phyloP scores from a whole-genome alignment of 2,329 filamentous ascomycete genomes.

The Phialocephala subalpina region DNA sequence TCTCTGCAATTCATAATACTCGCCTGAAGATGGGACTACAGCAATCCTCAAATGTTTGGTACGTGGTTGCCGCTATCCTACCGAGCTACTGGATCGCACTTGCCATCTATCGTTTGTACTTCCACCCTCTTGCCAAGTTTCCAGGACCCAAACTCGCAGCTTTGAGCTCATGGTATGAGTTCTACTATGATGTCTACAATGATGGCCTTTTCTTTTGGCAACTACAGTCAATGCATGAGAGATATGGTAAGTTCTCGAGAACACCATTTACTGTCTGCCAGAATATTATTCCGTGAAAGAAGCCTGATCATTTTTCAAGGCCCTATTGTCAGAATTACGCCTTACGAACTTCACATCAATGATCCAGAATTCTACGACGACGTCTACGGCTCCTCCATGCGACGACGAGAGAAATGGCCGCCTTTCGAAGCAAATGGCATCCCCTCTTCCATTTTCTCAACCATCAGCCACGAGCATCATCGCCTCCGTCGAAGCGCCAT shows the following conservation, averaged over 20 bases:
- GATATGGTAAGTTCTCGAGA: background rate
- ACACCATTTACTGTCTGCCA: background rate
- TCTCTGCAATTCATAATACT: too few species aligned
- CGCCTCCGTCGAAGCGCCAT: constrained; percentile 26
- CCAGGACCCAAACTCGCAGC: background rate
- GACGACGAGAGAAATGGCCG: background rate
- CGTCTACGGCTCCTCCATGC: constrained; percentile 27
- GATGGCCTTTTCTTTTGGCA: background rate
- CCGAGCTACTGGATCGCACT: too few species aligned
- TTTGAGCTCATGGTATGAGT: background rate
- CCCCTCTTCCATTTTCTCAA: background rate
- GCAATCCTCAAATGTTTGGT: too few species aligned
- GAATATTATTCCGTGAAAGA: background rate
- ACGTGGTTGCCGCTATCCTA: too few species aligned
- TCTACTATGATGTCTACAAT: background rate
- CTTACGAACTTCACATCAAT: constrained; percentile 41
- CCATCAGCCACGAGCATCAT: constrained; percentile 28
- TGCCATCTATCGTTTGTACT: background rate
- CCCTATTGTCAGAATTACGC: constrained; percentile 39
- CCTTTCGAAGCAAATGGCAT: background rate
- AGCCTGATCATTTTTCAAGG: constrained; percentile 26
- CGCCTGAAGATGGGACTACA: too few species aligned
- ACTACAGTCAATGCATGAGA: background rate
- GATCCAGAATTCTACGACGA: constrained; percentile 38
- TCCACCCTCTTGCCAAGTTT: background rate